Evolutionary conservation across 805 yeast species (phyloP).

Genomic region (Sungouiella blattae): DNA sequence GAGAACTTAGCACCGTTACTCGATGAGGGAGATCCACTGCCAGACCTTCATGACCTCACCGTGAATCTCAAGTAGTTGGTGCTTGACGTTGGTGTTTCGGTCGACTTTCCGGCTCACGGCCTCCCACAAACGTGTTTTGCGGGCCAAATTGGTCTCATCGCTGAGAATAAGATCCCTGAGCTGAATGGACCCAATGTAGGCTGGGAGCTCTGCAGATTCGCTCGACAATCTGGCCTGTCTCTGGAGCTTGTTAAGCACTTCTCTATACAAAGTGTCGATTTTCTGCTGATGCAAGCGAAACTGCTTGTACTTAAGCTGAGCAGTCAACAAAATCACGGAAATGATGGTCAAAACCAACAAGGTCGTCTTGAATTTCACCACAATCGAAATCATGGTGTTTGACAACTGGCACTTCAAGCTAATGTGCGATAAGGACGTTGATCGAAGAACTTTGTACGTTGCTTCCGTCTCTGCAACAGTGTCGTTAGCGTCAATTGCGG

Average conservation of each 20-base stretch:
- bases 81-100: slow-evolving; percentile 60
- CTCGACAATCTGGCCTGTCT: slow-evolving; percentile 38
- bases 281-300: slow-evolving; percentile 37
- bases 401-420: slow-evolving; percentile 54
- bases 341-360: slow-evolving; percentile 12
- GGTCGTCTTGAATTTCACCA: slow-evolving; percentile 20
- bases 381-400: slow-evolving; percentile 44
- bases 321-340: slow-evolving; percentile 10
- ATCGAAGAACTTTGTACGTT: slow-evolving; percentile 60
- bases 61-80: slow-evolving; percentile 63
- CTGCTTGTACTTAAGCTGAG: slow-evolving; percentile 32
- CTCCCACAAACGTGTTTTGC: slow-evolving; percentile 52
- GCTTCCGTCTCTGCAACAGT: slow-evolving; percentile 34
- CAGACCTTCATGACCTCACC: slow-evolving; percentile 88
- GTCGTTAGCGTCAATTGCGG: slow-evolving; percentile 35
- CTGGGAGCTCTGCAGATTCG: slow-evolving; percentile 26
- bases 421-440: slow-evolving; percentile 65
- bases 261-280: slow-evolving; percentile 43
- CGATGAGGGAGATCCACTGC: slow-evolving; percentile 60
- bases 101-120: slow-evolving; percentile 55
- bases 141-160: slow-evolving; percentile 34
- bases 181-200: slow-evolving; percentile 66
- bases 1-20: no score
- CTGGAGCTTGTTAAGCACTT: slow-evolving; percentile 50
- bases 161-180: slow-evolving; percentile 61